Base-by-base conservation (phyloP, 352 stramenopile genomes). In the Globisporangium takayamanum region DNA sequence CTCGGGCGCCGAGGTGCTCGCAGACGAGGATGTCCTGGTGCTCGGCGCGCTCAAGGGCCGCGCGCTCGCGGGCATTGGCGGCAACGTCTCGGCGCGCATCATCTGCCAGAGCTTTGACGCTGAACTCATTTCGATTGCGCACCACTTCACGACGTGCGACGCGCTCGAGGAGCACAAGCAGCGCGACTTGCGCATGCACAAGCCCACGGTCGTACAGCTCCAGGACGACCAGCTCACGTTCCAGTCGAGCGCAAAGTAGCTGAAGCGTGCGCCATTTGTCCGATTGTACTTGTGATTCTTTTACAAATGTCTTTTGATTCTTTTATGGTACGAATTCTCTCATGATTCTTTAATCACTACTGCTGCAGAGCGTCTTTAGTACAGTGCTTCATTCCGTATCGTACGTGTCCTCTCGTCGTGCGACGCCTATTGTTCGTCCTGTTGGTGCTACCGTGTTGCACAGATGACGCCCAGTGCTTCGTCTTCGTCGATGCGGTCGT, bases 111-210 rank as follows among this genome's bases (percentile, higher is more conserved):
- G 73, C 57, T 96, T 96, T 60, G 87, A 96, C 64, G 87, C 86
- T 10, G 87, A 96, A 71, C 80, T 96, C 62, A 80, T 96, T 55
- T 93, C 86, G 53, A 94, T 96, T 69, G 85, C 81, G 42, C 83
- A 96, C 66, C 84, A 86, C 64, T 96, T 96, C 60, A 96, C 87
- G 39, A 96, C 87, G n/a, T 94, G 82, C 63, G 85, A 96, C 63
- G 79, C 78, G 47, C 60, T 88, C 39, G 69, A 73, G 56, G 63
- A 73, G 54, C 65, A 69, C 15, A 58, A 76, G 53, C 72, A 66
- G 28, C 67, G 50, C 30, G 62, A 69, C 53, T 59, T 89, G 59
- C 74, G 71, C 41, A 70, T 67, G 57, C 60, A 78, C 57, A 76
- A 83, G 62, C 71, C 81, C 36, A 89, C 81, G 46, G 61, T 66